These are phyloP conservation scores for Kwoniella botswanensis DNA, from an alignment of 768 basidiomycete genomes.

Conservation along the genomic window DNA sequence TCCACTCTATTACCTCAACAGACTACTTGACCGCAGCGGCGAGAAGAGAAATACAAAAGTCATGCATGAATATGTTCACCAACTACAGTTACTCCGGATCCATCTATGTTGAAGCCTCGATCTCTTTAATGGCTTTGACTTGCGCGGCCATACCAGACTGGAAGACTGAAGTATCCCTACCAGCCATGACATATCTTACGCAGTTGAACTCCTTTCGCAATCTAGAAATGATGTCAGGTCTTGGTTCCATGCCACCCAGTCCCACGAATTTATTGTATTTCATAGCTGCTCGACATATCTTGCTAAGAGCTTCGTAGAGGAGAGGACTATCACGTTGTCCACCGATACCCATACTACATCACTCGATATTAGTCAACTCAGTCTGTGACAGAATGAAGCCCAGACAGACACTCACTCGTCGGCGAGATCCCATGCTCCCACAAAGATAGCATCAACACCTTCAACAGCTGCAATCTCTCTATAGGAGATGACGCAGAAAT, in stretches of 20 bases:
- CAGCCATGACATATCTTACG: background rate
- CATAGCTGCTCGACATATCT: constrained; percentile 24
- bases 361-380: background rate
- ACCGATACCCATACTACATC: constrained; percentile 15
- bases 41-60: background rate
- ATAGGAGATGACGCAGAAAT: too few species aligned
- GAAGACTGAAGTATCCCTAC: background rate
- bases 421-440: constrained; percentile 22
- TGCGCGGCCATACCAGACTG: background rate
- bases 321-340: constrained; percentile 22
- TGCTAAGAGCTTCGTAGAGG: constrained; percentile 20
- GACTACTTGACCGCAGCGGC: too few species aligned
- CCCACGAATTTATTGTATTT: constrained; percentile 14
- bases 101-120: background rate
- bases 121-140: background rate
- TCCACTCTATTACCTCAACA: too few species aligned
- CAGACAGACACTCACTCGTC: constrained; percentile 22
- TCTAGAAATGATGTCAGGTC: constrained; percentile 19
- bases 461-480: constrained; percentile 1
- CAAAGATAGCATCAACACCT: constrained; percentile 22
- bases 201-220: constrained; percentile 1
- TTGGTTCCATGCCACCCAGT: constrained; percentile 26
- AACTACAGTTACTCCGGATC: background rate
- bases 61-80: background rate
- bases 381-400: background rate